Evolutionary conservation across 345 rosid species (phyloP).

Genomic region (Cardamine chenopodiifolia): DNA sequence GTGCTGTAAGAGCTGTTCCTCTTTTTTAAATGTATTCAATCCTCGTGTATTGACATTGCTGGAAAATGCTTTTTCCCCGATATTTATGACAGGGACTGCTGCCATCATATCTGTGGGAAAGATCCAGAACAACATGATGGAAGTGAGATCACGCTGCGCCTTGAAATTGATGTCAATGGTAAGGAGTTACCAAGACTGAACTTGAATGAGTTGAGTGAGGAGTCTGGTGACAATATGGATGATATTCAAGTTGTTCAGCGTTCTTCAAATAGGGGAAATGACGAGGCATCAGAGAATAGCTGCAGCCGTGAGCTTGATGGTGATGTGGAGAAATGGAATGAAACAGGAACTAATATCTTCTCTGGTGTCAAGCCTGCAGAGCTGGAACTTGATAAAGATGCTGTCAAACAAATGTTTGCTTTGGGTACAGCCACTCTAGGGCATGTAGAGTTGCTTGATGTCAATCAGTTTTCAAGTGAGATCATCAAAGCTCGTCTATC

Average conservation of each 20-base stretch:
- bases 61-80: slow-evolving; percentile 84
- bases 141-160: slow-evolving; percentile 71
- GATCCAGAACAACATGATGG: slow-evolving; percentile 46
- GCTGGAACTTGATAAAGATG: slow-evolving; percentile 46
- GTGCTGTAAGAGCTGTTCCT: neutral
- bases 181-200: slow-evolving; percentile 50
- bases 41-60: slow-evolving; percentile 61
- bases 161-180: slow-evolving; percentile 75
- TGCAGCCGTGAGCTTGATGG: slow-evolving; percentile 42
- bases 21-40: neutral
- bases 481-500: slow-evolving; percentile 51
- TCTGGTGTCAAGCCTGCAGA: slow-evolving; percentile 34
- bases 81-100: slow-evolving; percentile 45
- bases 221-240: slow-evolving; percentile 50
- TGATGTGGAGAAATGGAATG: slow-evolving; percentile 43
- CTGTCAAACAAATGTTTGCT: slow-evolving; percentile 55
- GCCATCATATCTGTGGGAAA: slow-evolving; percentile 41
- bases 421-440: slow-evolving; percentile 49
- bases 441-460: slow-evolving; percentile 54
- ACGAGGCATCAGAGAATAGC: slow-evolving; percentile 50
- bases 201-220: slow-evolving; percentile 61
- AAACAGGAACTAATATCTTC: slow-evolving; percentile 25
- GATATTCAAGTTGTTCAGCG: slow-evolving; percentile 36
- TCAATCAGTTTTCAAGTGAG: slow-evolving; percentile 46
- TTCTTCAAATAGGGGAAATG: slow-evolving; percentile 20